Percentiles rank a stretch among this genome's conserved stretches.
phyloP scores from a whole-genome alignment of 2,329 filamentous ascomycete genomes.

The Sporothrix globosa region DNA sequence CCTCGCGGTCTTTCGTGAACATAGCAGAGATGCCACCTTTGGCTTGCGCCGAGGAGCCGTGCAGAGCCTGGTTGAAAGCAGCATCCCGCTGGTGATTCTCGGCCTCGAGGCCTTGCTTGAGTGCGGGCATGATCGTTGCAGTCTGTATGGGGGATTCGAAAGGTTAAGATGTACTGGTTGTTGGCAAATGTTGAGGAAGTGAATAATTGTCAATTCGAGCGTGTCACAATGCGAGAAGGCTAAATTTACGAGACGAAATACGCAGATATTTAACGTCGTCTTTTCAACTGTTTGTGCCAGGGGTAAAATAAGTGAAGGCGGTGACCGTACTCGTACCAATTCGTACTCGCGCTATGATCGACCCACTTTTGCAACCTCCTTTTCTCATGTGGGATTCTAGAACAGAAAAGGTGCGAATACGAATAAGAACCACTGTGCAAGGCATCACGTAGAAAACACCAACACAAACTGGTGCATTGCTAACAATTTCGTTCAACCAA shows the following conservation, averaged over 20 bases:
- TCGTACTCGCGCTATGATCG: constrained; percentile 22
- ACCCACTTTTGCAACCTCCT: constrained; percentile 16
- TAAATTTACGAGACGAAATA: constrained; percentile 7
- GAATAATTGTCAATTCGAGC: neutral
- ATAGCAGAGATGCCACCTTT: constrained; percentile 79
- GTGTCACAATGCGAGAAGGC: neutral
- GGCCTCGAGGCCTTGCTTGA: constrained; percentile 62
- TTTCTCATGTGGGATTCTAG: constrained; percentile 22
- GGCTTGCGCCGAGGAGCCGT: constrained; percentile 70
- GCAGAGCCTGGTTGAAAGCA: constrained; percentile 86
- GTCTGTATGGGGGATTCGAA: neutral
- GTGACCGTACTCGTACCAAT: constrained; percentile 19
- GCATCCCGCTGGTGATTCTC: constrained; percentile 87
- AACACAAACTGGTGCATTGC: too few relatives aligned
- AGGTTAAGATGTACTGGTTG: neutral
- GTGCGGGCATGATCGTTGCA: constrained; percentile 23
- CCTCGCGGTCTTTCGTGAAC: constrained; percentile 72
- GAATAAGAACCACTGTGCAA: constrained; percentile 33
- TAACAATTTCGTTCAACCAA: neutral
- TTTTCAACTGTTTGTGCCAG: constrained; percentile 31
- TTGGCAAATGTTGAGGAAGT: constrained; percentile 7
- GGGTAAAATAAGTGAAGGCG: constrained; percentile 29
- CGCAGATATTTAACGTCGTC: constrained; percentile 28
- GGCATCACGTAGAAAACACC: constrained; percentile 1
- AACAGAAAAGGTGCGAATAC: constrained; percentile 34